Base-by-base conservation (phyloP, 140 eudicot genomes). In the Cichorium intybus region DNA sequence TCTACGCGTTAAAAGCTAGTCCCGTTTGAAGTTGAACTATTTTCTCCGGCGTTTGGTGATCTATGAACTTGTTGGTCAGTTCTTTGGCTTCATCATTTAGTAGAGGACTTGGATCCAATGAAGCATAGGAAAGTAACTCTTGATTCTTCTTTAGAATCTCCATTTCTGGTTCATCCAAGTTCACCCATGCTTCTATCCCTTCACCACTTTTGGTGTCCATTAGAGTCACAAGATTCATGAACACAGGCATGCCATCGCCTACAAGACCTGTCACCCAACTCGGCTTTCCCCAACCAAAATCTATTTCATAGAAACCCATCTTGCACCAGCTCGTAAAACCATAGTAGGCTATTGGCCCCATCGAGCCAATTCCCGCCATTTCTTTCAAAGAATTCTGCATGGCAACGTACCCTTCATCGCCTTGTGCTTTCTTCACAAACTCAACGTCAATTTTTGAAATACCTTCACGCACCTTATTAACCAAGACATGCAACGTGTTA, bases 221-320 rank as follows among this genome's bases (percentile, higher is more conserved):
- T 45, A 61, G 17, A 26, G 15, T 64, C 23, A 72, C 49, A n/a
- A 52, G 18, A 56, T 73, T 64, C 60, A 70, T 26, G 57, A 39
- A 26, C 31, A 24, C 35, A 0, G 55, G 48, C 16, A 6, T 1
- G 4, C 74, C 74, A 7, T 56, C 16, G 11, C 56, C 47, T 56
- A 28, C 48, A 0, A 56, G 24, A 27, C 66, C 74, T 3, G 64
- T 39, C 24, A 60, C 65, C 77, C 74, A 70, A 24, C 59, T 5
- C 11, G 66, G 77, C 5, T 71, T 77, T 50, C 78, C 77, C 82
- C 77, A 64, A 14, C 82, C 74, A 41, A 77, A 77, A 71, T 77
- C 64, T 4, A 43, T 61, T 4, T 71, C 77, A 14, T 77, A 61
- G 67, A 56, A 70, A 6, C 74, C 70, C 48, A 50, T 61, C 60